Percentiles rank a stretch among this genome's conserved stretches.
These are phyloP conservation scores for Colletotrichum somersetense DNA, from an alignment of 2,329 filamentous ascomycete species.

Conservation along the genomic window DNA sequence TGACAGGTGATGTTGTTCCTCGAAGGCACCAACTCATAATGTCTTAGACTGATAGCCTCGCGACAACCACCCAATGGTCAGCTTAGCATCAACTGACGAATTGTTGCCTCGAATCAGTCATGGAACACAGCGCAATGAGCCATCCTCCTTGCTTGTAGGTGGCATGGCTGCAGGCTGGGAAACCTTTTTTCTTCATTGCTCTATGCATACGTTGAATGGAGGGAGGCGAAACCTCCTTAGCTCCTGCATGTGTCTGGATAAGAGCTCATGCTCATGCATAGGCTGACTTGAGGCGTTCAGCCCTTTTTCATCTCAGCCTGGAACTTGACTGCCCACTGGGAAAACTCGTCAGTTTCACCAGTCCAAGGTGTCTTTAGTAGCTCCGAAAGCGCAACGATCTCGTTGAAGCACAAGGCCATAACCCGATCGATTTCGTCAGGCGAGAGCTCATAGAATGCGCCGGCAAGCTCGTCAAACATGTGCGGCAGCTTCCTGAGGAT, in stretches of 20 bases:
- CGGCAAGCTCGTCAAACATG: constrained; percentile 77
- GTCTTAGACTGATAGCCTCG: constrained; percentile 28
- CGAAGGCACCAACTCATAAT: constrained; percentile 23
- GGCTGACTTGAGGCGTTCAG: constrained; percentile 11
- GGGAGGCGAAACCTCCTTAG: constrained; percentile 9
- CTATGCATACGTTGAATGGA: constrained; percentile 14
- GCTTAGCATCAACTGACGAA: constrained; percentile 35
- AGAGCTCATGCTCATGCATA: constrained; percentile 2
- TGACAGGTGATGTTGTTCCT: constrained; percentile 29
- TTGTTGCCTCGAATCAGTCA: constrained; percentile 15
- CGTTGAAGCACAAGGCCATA: constrained; percentile 71
- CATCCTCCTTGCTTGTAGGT: not conserved
- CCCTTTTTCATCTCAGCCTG: constrained; percentile 64
- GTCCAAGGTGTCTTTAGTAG: constrained; percentile 72
- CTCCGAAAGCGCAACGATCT: constrained; percentile 68
- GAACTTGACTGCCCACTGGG: constrained; percentile 77
- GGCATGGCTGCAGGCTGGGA: not conserved
- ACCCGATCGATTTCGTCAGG: constrained; percentile 67
- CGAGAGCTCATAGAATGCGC: constrained; percentile 78
- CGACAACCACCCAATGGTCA: constrained; percentile 16
- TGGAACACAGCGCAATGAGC: not conserved
- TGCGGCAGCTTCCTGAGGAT: constrained; percentile 73
- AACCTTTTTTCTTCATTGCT: constrained; percentile 1
- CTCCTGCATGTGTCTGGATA: constrained; percentile 23
- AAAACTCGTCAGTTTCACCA: constrained; percentile 80